These are phyloP conservation scores for Pseudogymnoascus sp. DNA, from an alignment of 2,329 filamentous ascomycete species.

Conservation along the genomic window DNA sequence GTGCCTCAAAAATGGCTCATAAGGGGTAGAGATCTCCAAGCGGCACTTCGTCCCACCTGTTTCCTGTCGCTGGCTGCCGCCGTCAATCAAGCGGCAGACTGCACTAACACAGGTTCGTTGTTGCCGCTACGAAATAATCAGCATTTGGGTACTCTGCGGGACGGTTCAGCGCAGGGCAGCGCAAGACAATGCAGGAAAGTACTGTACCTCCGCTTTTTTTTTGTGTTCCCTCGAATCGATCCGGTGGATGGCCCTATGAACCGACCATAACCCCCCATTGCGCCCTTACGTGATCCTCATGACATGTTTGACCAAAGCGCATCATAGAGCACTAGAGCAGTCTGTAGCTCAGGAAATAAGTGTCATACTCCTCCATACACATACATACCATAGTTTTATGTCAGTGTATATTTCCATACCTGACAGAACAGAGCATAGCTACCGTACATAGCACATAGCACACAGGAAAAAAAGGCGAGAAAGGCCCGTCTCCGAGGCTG, in stretches of 20 bases:
- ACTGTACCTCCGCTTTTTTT: conserved; percentile 9
- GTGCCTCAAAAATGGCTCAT: not conserved
- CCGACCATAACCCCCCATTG: not conserved
- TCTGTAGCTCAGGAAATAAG: not conserved
- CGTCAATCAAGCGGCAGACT: conserved; percentile 8
- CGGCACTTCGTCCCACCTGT: not conserved
- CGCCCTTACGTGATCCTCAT: conserved; percentile 6
- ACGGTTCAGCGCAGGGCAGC: not conserved
- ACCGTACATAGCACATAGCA: not conserved
- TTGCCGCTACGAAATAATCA: not conserved
- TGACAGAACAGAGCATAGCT: not conserved
- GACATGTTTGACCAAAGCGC: conserved; percentile 2
- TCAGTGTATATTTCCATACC: not conserved
- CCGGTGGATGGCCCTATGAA: not conserved
- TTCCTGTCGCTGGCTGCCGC: conserved; percentile 1
- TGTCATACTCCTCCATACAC: too few relatives aligned
- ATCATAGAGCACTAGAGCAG: not conserved
- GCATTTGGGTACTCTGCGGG: not conserved
- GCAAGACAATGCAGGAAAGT: not conserved
- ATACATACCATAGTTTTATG: not conserved
- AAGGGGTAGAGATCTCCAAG: not conserved
- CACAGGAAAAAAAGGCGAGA: not conserved
- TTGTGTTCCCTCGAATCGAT: conserved; percentile 6
- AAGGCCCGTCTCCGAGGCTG: conserved; percentile 7
- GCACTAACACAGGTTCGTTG: not conserved